These are phyloP conservation scores for Durotheca rogersii DNA, from an alignment of 495 filamentous ascomycete species.

Conservation along the genomic window DNA sequence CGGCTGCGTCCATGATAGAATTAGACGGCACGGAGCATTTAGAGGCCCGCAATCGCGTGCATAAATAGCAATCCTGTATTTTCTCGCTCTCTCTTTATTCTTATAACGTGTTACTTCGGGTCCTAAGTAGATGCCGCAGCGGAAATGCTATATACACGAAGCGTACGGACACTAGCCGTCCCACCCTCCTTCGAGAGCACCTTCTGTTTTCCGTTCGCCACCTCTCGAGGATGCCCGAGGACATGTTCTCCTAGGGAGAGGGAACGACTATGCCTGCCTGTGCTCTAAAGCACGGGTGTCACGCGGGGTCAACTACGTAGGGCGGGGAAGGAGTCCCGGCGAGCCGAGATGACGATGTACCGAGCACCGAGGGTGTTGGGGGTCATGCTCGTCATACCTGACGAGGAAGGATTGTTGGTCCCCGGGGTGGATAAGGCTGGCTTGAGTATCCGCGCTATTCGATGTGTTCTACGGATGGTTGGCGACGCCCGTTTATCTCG, in stretches of 20 bases:
- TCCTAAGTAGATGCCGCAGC: slow-evolving; percentile 1
- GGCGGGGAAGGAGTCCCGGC: neutral
- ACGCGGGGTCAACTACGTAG: slow-evolving; percentile 8
- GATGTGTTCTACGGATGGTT: too few species aligned
- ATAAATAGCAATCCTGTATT: too few species aligned
- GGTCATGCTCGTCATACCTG: neutral
- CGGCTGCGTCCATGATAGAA: too few species aligned
- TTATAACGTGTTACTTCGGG: slow-evolving; percentile 19
- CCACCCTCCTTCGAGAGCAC: neutral
- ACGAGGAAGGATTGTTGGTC: slow-evolving; percentile 1
- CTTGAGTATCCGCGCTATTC: too few species aligned
- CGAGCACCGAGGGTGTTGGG: neutral
- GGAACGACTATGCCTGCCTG: neutral
- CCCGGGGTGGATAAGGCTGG: neutral
- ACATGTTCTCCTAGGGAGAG: slow-evolving; percentile 17
- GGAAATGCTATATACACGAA: slow-evolving; percentile 15
- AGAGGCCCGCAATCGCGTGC: too few species aligned
- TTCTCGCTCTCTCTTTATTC: too few species aligned
- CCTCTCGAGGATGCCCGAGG: neutral
- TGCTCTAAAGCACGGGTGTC: slow-evolving; percentile 8
- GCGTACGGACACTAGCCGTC: slow-evolving; percentile 10
- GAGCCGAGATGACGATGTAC: neutral
- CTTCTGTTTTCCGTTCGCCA: slow-evolving; percentile 1
- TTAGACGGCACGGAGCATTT: too few species aligned
- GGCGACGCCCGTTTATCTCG: slow-evolving; percentile 13